phyloP scores from a whole-genome alignment of 768 basidiomycete genomes.

The Termitomyces eurrhizus region DNA sequence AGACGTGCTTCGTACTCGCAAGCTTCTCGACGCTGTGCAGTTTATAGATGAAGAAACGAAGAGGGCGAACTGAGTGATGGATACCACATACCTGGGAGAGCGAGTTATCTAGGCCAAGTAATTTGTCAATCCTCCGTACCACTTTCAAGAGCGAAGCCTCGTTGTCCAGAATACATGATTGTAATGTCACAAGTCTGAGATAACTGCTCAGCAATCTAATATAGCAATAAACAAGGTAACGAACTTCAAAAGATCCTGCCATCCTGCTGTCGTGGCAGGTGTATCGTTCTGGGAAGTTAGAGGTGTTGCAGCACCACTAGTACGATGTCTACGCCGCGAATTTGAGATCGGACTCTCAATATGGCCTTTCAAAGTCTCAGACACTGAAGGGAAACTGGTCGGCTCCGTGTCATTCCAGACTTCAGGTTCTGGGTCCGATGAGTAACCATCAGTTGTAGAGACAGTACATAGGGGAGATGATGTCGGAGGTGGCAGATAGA shows the following conservation, averaged over 20 bases:
- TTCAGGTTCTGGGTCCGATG: constrained; percentile 68
- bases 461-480: constrained; percentile 37
- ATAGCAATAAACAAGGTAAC: constrained; percentile 19
- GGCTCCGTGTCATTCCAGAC: constrained; percentile 37
- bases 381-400: constrained; percentile 10
- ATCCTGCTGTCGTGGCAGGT: constrained; percentile 44
- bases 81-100: constrained; percentile 37
- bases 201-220: neutral
- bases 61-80: constrained; percentile 1
- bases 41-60: constrained; percentile 8
- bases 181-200: constrained; percentile 48
- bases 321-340: constrained; percentile 30
- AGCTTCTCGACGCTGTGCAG: constrained; percentile 57
- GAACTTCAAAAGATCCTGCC: constrained; percentile 72
- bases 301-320: constrained; percentile 16
- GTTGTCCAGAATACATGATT: constrained; percentile 49
- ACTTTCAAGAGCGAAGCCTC: constrained; percentile 45
- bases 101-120: constrained; percentile 38
- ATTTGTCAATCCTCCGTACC: constrained; percentile 41
- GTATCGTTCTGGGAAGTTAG: constrained; percentile 12
- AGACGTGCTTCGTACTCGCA: constrained; percentile 61
- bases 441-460: constrained; percentile 60
- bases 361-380: constrained; percentile 9
- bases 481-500: constrained; percentile 47
- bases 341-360: constrained; percentile 17